Percentiles rank a stretch among this genome's conserved stretches.
These are phyloP conservation scores for Saccharomycopsis vini DNA, from an alignment of 805 yeast genomes.

Conservation along the genomic window DNA sequence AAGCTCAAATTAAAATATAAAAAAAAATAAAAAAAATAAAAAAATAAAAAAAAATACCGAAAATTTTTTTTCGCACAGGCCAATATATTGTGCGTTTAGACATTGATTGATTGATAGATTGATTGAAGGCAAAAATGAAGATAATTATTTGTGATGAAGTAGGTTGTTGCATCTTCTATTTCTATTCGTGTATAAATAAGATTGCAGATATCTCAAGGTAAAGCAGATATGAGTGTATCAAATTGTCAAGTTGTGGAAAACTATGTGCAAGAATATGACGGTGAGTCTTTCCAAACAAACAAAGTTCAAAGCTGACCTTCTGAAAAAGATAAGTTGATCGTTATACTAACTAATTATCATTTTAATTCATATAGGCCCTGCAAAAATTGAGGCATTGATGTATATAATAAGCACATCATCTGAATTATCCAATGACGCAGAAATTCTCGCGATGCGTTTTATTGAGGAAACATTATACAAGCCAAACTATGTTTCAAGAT, in stretches of 20 bases:
- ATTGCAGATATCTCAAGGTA: background rate
- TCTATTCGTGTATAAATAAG: background rate
- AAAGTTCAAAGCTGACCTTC: background rate
- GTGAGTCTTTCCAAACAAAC: conserved; percentile 1
- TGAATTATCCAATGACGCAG: background rate
- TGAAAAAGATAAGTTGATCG: background rate
- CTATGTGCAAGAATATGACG: conserved; percentile 1
- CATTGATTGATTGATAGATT: background rate
- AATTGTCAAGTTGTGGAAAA: too few relatives aligned
- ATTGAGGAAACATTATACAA: background rate
- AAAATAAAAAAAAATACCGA: background rate
- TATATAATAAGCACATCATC: conserved; percentile 2
- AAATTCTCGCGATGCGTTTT: background rate
- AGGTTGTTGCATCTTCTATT: background rate
- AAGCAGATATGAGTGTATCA: too few relatives aligned
- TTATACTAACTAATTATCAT: background rate
- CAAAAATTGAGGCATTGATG: conserved; percentile 1
- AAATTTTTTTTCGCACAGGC: background rate
- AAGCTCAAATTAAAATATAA: too few relatives aligned
- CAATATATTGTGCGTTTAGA: background rate
- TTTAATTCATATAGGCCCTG: background rate
- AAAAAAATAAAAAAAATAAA: too few relatives aligned
- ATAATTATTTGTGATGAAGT: background rate
- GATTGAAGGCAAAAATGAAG: background rate
- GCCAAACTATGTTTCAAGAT: background rate